Evolutionary conservation across 441 rosid species (phyloP).

Genomic region (Isatis lusitanica): DNA sequence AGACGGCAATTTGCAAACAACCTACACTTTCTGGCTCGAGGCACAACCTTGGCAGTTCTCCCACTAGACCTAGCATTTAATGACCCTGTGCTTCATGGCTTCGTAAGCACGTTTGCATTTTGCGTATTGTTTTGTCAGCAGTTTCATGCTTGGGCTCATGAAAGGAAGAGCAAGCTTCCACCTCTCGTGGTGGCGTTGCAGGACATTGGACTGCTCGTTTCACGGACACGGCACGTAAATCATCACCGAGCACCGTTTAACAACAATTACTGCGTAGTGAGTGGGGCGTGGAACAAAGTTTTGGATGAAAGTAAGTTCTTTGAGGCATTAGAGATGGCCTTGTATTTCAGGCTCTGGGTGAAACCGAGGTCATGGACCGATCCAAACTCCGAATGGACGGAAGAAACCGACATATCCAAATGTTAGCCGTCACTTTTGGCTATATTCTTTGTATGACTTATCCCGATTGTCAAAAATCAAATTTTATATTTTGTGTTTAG

Average conservation of each 20-base stretch:
- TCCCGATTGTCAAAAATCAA: not conserved
- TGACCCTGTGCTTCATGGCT: conserved; percentile 49
- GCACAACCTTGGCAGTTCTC: conserved; percentile 44
- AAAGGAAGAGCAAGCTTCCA: conserved; percentile 70
- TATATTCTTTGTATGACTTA: too few species aligned
- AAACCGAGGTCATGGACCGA: conserved; percentile 80
- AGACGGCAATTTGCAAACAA: conserved; percentile 77
- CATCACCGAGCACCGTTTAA: conserved; percentile 75
- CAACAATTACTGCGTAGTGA: conserved; percentile 73
- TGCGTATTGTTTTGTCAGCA: conserved; percentile 85
- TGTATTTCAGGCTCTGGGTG: conserved; percentile 56
- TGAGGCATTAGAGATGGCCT: conserved; percentile 68
- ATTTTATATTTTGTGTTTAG: too few species aligned
- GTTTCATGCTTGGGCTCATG: conserved; percentile 86
- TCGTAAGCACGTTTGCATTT: conserved; percentile 50
- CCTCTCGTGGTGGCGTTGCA: conserved; percentile 59
- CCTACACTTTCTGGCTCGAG: conserved; percentile 55
- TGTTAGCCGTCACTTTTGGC: not conserved
- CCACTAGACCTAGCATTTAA: conserved; percentile 47
- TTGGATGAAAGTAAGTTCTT: conserved; percentile 60
- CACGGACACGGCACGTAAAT: conserved; percentile 56
- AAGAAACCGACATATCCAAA: conserved; percentile 39
- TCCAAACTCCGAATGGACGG: conserved; percentile 60
- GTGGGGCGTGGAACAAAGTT: conserved; percentile 69
- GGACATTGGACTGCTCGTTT: conserved; percentile 62